Evolutionary conservation across 1,284 basidiomycete species (phyloP).

Genomic region (Leccinum fallax): DNA sequence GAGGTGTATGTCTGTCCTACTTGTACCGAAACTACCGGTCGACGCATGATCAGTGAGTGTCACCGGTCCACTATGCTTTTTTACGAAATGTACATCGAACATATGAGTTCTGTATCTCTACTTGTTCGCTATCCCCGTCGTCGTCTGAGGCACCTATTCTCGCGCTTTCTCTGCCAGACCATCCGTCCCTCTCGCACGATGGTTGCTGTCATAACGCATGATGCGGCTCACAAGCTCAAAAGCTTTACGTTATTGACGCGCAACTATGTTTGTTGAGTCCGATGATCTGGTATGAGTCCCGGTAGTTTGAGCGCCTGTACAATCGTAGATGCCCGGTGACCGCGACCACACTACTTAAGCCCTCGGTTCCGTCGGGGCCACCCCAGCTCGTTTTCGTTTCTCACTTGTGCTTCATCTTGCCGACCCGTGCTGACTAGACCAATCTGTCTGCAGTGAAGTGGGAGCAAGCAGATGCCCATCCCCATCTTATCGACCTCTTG

Average conservation of each 20-base stretch:
- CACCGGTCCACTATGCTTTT: slow-evolving; percentile 38
- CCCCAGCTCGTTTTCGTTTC: slow-evolving; percentile 8
- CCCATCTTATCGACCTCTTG: slow-evolving; percentile 39
- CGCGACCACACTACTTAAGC: slow-evolving; percentile 19
- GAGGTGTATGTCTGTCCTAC: slow-evolving; percentile 71
- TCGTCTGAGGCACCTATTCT: slow-evolving; percentile 35
- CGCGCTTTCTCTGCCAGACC: slow-evolving; percentile 39
- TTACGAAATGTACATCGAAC: slow-evolving; percentile 42
- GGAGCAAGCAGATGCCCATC: slow-evolving; percentile 62
- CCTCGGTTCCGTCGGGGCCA: slow-evolving; percentile 1
- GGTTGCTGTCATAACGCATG: slow-evolving; percentile 38
- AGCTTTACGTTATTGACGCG: slow-evolving; percentile 38
- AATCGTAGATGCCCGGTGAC: slow-evolving; percentile 25
- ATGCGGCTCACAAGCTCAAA: slow-evolving; percentile 36
- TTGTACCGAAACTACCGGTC: slow-evolving; percentile 66
- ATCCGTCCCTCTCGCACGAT: slow-evolving; percentile 34
- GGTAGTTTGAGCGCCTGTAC: slow-evolving; percentile 34
- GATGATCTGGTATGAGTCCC: slow-evolving; percentile 38
- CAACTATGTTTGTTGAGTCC: slow-evolving; percentile 40
- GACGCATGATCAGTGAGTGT: slow-evolving; percentile 79
- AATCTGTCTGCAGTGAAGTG: slow-evolving; percentile 58
- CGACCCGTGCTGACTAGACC: slow-evolving; percentile 30
- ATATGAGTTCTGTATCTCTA: slow-evolving; percentile 39
- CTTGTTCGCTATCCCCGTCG: slow-evolving; percentile 37
- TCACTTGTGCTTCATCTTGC: slow-evolving; percentile 13